Base-by-base conservation (phyloP, 441 rosid genomes). In the Pelargonium fulgidum region DNA sequence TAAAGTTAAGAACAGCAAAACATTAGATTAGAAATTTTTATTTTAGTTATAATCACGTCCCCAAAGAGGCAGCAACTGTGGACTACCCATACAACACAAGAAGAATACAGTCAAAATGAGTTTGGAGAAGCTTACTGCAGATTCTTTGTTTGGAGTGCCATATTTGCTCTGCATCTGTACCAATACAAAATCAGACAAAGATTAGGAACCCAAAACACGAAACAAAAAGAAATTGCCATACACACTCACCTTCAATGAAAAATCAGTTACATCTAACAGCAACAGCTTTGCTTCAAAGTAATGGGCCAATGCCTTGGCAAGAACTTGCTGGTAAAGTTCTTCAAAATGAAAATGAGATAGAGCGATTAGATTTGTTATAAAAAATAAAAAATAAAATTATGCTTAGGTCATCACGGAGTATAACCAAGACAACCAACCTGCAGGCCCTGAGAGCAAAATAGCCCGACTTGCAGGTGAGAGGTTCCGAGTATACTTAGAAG, bases 401-500 rank as follows among this genome's bases (percentile, higher is more conserved):
- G 24, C 1, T 22, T 22, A 22, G 24, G 24, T 22, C 24, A 22
- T 22, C 24, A 22, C 24, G 1, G 24, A 22, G 1, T 22, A 22
- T 22, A 22, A 22, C 24, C 39, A 12, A 20, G 64, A 61, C 8
- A 24, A 61, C 39, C 39, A 61, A 61, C 64, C 64, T 20, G 36
- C 33, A 61, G 64, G 64, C 10, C 64, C 64, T 24, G 64, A 61
- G n/a, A 61, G 64, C 64, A 61, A 61, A 22, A 61, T 61, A 61
- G 39, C 64, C n/a, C 39, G 64, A 61, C 64, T 61, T 61, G 64
- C 64, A 24, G 64, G 64, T 4, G 64, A 22, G 22, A 61, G 33
- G 64, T 61, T 61, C 39, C 64, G 29, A 20, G 33, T 61, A 69
- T 86, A 81, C 74, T 78, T 87, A 7, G 96, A 92, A 65, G 85